Conservation (phyloP, 306 rosid species). For the Rosa lucieae region DNA sequence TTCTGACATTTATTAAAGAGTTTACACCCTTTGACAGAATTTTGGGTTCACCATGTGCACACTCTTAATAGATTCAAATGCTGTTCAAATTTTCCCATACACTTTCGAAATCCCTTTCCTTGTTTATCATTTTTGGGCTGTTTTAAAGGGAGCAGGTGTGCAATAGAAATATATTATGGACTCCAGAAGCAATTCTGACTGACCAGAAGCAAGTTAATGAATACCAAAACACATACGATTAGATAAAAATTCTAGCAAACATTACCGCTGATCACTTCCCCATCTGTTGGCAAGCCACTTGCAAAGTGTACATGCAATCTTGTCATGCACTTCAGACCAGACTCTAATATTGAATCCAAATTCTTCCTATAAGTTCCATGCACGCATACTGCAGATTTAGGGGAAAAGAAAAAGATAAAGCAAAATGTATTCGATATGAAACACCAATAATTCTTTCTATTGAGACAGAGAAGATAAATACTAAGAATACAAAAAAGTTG, state of each 20-base stretch:
- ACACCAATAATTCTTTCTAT: not conserved
- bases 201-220: not conserved
- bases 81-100: not conserved
- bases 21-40: too few species aligned
- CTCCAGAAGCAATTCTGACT: not conserved
- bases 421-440: not conserved
- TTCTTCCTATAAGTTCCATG: slow-evolving; percentile 84
- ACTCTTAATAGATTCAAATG: not conserved
- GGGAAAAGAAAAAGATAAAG: slow-evolving; percentile 21
- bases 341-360: slow-evolving; percentile 69
- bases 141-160: not conserved
- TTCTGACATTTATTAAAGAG: not conserved
- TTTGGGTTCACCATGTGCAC: not conserved
- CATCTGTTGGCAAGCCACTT: slow-evolving; percentile 80
- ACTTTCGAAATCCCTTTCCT: not conserved
- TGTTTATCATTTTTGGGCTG: not conserved
- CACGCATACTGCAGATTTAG: slow-evolving; percentile 67
- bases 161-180: not conserved
- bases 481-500: not conserved
- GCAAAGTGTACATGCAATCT: slow-evolving; percentile 96
- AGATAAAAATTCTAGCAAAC: not conserved
- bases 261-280: slow-evolving; percentile 92
- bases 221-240: not conserved
- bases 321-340: slow-evolving; percentile 84
- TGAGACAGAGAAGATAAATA: not conserved